Evolutionary conservation across 306 rosid genomes (phyloP).

Genomic region (Luffa acutangula): DNA sequence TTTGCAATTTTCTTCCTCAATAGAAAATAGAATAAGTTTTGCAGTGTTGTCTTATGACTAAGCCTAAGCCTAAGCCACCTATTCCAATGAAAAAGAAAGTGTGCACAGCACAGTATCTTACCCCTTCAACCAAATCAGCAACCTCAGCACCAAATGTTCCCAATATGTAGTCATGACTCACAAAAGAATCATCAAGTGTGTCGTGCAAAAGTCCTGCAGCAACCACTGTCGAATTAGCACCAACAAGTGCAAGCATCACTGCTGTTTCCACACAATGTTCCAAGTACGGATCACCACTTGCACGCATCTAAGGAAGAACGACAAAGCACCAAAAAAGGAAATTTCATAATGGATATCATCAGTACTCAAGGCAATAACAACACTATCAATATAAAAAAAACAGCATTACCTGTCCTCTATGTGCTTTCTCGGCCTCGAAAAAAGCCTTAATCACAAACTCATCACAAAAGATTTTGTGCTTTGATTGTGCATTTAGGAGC

Average conservation of each 20-base stretch:
- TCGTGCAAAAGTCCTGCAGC: slow-evolving; percentile 98
- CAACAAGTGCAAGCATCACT: slow-evolving; percentile 74
- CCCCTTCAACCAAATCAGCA: slow-evolving; percentile 90
- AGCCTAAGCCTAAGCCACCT: background rate
- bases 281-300: slow-evolving; percentile 91
- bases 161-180: slow-evolving; percentile 55
- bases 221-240: slow-evolving; percentile 83
- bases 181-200: slow-evolving; percentile 76
- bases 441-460: slow-evolving; percentile 58
- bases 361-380: slow-evolving; percentile 8
- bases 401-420: slow-evolving; percentile 54
- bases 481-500: slow-evolving; percentile 40
- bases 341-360: slow-evolving; percentile 4
- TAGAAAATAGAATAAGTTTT: background rate
- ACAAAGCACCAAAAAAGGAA: slow-evolving; percentile 8
- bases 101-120: slow-evolving; percentile 16
- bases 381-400: background rate
- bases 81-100: background rate
- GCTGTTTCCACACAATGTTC: slow-evolving; percentile 96
- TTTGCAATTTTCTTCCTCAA: background rate
- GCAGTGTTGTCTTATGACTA: background rate
- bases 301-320: slow-evolving; percentile 49
- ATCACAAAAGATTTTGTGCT: slow-evolving; percentile 58
- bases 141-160: slow-evolving; percentile 68
- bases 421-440: slow-evolving; percentile 69